These are phyloP conservation scores for Westerdykella aurantiaca DNA, from an alignment of 2,329 filamentous ascomycete species.

Conservation along the genomic window DNA sequence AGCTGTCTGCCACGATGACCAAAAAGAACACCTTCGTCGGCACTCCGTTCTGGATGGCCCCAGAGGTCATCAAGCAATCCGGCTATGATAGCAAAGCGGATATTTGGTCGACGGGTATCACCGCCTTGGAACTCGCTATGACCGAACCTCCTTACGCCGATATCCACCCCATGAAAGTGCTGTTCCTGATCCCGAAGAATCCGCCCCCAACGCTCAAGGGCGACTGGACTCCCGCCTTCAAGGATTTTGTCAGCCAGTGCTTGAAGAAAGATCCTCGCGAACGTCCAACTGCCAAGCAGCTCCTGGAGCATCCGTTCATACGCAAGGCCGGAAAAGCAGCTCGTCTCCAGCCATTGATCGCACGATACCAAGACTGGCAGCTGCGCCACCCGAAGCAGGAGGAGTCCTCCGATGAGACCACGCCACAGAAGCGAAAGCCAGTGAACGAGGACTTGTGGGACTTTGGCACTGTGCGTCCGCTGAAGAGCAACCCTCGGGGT, in stretches of 20 bases:
- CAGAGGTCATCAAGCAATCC: slow-evolving; percentile 96
- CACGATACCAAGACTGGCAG: slow-evolving; percentile 81
- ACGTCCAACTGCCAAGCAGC: slow-evolving; percentile 75
- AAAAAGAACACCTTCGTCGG: slow-evolving; percentile 99
- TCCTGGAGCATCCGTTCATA: slow-evolving; percentile 86
- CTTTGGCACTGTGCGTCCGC: slow-evolving; percentile 88
- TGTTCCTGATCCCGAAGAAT: slow-evolving; percentile 95
- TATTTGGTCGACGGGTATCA: slow-evolving; percentile 95
- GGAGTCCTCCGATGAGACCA: slow-evolving; percentile 41
- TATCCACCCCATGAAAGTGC: slow-evolving; percentile 96
- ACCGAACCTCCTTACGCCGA: slow-evolving; percentile 93
- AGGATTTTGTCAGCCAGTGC: slow-evolving; percentile 57
- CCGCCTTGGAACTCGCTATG: slow-evolving; percentile 82
- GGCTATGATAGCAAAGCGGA: slow-evolving; percentile 97
- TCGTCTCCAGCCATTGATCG: slow-evolving; percentile 94
- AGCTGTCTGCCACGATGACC: slow-evolving; percentile 95
- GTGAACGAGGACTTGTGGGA: slow-evolving; percentile 92
- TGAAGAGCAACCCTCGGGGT: slow-evolving; percentile 43
- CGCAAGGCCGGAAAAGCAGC: slow-evolving; percentile 88
- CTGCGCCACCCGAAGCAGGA: slow-evolving; percentile 70
- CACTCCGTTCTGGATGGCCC: slow-evolving; percentile 99
- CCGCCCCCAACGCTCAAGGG: slow-evolving; percentile 66
- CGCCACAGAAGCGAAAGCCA: slow-evolving; percentile 35
- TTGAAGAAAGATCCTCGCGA: slow-evolving; percentile 85
- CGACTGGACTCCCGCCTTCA: slow-evolving; percentile 45